Percentiles rank a stretch among this genome's conserved stretches.
Conservation (phyloP, 805 yeast species). For the Candida corydali region DNA sequence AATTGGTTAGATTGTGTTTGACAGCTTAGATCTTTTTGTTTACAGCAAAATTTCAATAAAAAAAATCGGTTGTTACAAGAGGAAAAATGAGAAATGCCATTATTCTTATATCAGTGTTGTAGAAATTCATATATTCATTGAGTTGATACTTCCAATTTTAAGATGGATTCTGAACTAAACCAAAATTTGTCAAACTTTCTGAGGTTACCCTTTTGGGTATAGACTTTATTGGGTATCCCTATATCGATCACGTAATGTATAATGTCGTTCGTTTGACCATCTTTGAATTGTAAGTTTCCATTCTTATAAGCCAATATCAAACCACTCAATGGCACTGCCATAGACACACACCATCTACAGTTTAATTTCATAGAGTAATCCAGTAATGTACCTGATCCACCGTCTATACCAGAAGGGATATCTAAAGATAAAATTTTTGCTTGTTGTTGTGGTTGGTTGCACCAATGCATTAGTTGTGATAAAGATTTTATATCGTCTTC, state of each 20-base stretch:
- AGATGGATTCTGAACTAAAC: conserved; percentile 34
- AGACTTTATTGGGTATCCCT: conserved; percentile 64
- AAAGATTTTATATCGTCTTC: conserved; percentile 36
- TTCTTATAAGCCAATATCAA: conserved; percentile 56
- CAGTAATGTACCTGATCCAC: conserved; percentile 63
- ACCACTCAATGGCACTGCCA: conserved; percentile 72
- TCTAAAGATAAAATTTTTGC: conserved; percentile 63
- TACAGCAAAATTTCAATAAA: conserved; percentile 2
- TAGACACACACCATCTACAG: conserved; percentile 58
- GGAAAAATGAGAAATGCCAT: background rate
- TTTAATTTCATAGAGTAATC: conserved; percentile 26
- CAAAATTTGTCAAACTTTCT: conserved; percentile 44
- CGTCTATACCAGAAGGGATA: conserved; percentile 78
- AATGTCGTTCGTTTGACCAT: conserved; percentile 44
- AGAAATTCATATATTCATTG: background rate
- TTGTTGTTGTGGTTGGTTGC: conserved; percentile 41
- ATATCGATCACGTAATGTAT: conserved; percentile 62
- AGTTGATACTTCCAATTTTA: conserved; percentile 15
- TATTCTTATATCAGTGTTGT: background rate
- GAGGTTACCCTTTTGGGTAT: conserved; percentile 33
- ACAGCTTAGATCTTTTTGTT: background rate
- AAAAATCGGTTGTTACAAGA: background rate
- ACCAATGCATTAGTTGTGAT: conserved; percentile 58
- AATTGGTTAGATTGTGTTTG: background rate
- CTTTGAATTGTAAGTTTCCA: conserved; percentile 32